These are phyloP conservation scores for Pseudocercospora eumusae DNA, from an alignment of 2,329 filamentous ascomycete genomes.

Conservation along the genomic window DNA sequence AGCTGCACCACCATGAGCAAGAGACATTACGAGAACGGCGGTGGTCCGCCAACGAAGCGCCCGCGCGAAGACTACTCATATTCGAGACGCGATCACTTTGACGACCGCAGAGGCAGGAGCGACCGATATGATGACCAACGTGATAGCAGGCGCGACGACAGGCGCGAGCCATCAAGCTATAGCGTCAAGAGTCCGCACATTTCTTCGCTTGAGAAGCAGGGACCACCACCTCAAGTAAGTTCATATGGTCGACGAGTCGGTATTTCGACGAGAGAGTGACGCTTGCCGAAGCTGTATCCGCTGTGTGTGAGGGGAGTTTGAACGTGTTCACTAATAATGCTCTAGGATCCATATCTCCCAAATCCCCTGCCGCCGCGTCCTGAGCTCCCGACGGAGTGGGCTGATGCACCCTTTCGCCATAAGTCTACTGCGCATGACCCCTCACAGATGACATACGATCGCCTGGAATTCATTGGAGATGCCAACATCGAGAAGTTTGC, in stretches of 20 bases:
- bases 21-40: constrained; percentile 22
- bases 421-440: constrained; percentile 34
- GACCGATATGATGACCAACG: background rate
- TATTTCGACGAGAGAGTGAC: background rate
- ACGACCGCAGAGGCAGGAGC: constrained; percentile 2
- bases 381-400: constrained; percentile 30
- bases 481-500: constrained; percentile 79
- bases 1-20: constrained; percentile 29
- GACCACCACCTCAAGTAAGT: background rate
- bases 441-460: constrained; percentile 64
- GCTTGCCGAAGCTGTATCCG: background rate
- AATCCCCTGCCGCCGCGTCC: constrained; percentile 37
- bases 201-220: background rate
- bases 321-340: too few relatives aligned
- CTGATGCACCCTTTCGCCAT: constrained; percentile 39
- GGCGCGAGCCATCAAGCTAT: background rate
- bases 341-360: background rate
- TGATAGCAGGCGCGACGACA: background rate
- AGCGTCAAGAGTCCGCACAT: background rate
- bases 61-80: constrained; percentile 11
- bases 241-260: background rate
- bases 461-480: constrained; percentile 86
- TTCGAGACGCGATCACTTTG: constrained; percentile 1
- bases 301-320: too few relatives aligned
- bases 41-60: constrained; percentile 18